Percentiles rank a stretch among this genome's conserved stretches.
phyloP scores from a whole-genome alignment of 495 filamentous ascomycete species.

The Neurospora sp. region DNA sequence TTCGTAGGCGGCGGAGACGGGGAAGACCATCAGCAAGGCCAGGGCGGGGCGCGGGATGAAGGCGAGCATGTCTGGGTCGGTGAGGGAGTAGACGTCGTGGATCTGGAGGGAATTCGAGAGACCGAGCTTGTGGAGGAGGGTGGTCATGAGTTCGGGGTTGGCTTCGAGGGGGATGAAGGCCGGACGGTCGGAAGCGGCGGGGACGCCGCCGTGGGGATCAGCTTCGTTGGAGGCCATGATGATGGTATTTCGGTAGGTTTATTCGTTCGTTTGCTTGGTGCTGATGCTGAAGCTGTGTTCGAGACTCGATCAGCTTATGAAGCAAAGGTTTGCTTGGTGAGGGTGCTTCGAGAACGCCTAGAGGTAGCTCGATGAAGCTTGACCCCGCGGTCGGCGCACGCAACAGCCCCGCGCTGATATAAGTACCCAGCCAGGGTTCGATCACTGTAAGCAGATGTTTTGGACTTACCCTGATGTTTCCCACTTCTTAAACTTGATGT shows the following conservation, averaged over 20 bases:
- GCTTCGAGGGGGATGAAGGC: constrained; percentile 44
- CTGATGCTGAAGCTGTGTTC: background rate
- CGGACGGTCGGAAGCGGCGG: constrained; percentile 15
- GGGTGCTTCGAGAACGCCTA: background rate
- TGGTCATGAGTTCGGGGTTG: constrained; percentile 74
- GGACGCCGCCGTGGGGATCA: constrained; percentile 1
- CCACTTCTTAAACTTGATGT: background rate
- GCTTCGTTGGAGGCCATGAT: constrained; percentile 20
- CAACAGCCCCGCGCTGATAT: background rate
- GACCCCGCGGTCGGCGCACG: background rate
- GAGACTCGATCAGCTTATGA: background rate
- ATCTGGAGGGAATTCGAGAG: constrained; percentile 55
- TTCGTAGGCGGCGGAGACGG: constrained; percentile 63
- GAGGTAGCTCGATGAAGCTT: background rate
- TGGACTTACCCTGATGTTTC: background rate
- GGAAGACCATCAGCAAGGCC: constrained; percentile 79
- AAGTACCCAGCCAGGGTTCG: background rate
- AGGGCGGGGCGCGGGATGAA: constrained; percentile 76
- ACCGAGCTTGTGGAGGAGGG: constrained; percentile 66
- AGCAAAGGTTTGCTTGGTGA: background rate
- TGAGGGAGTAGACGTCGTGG: constrained; percentile 77
- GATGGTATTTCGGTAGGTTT: background rate
- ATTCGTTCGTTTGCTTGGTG: background rate
- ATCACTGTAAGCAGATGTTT: background rate
- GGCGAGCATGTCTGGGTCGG: constrained; percentile 65